These are phyloP conservation scores for Plantago lanceolata DNA, from an alignment of 305 asterid species.

Conservation along the genomic window DNA sequence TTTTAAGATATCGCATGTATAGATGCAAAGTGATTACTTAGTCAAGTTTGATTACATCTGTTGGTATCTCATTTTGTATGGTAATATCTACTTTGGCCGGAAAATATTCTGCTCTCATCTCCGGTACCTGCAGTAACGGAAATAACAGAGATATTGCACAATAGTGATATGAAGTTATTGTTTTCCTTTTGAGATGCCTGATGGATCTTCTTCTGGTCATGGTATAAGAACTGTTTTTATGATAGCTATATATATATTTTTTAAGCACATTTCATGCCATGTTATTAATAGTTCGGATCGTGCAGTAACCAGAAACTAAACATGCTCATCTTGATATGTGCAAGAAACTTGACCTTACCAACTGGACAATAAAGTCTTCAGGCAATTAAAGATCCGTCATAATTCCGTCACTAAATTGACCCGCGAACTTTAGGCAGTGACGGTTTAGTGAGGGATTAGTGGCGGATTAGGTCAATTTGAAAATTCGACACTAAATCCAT, in stretches of 20 bases:
- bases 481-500: no score
- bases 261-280: neutral
- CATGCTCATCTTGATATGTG: neutral
- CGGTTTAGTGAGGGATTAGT: no score
- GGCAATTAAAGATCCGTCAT: no score
- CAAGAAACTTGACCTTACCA: conserved; percentile 48
- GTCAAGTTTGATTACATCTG: conserved; percentile 41
- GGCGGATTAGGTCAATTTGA: no score
- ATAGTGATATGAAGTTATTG: no score
- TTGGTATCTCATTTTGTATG: conserved; percentile 85
- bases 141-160: neutral
- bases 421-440: no score
- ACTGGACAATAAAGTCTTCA: conserved; percentile 69
- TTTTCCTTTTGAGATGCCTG: neutral
- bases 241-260: conserved; percentile 2
- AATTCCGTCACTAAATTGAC: no score
- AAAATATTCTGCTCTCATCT: conserved; percentile 87
- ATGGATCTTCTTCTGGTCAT: neutral
- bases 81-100: conserved; percentile 91
- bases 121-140: conserved; percentile 68
- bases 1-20: conserved; percentile 26
- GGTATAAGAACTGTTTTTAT: neutral
- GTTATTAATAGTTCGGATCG: conserved; percentile 13
- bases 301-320: neutral
- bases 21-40: conserved; percentile 13